These are phyloP conservation scores for Candida ovalis DNA, from an alignment of 805 yeast genomes.

Conservation along the genomic window DNA sequence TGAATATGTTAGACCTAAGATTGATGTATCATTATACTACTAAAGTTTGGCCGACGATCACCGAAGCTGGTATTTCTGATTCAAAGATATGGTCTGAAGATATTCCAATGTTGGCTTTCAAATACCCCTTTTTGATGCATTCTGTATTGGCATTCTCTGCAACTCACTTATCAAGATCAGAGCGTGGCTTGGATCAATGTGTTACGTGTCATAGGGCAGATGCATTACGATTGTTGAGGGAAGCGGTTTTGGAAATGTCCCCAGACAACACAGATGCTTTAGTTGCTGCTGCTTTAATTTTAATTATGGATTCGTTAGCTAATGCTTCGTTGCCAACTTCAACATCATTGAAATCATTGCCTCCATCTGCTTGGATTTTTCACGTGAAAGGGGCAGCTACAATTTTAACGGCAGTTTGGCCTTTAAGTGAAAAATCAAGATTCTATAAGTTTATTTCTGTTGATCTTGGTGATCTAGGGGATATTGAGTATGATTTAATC, in stretches of 20 bases:
- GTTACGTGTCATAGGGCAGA: slow-evolving; percentile 86
- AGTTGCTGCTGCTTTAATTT: slow-evolving; percentile 84
- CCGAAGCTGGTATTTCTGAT: slow-evolving; percentile 87
- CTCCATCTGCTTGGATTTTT: slow-evolving; percentile 95
- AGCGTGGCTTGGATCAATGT: slow-evolving; percentile 70
- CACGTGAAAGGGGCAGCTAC: slow-evolving; percentile 98
- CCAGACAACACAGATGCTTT: slow-evolving; percentile 87
- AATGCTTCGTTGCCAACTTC: slow-evolving; percentile 69
- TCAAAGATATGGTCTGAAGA: slow-evolving; percentile 83
- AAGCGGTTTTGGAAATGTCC: slow-evolving; percentile 80
- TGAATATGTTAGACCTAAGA: slow-evolving; percentile 73
- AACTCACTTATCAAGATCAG: slow-evolving; percentile 79
- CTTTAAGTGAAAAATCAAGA: slow-evolving; percentile 64
- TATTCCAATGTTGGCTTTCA: slow-evolving; percentile 84
- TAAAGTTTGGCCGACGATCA: slow-evolving; percentile 79
- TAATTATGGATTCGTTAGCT: slow-evolving; percentile 91
- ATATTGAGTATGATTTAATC: slow-evolving; percentile 42
- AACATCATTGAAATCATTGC: slow-evolving; percentile 57
- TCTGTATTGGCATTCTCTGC: slow-evolving; percentile 88
- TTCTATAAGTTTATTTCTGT: slow-evolving; percentile 74
- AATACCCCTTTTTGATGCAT: slow-evolving; percentile 89
- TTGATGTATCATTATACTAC: slow-evolving; percentile 86
- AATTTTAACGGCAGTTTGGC: slow-evolving; percentile 94
- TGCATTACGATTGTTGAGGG: slow-evolving; percentile 74
- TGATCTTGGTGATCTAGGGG: slow-evolving; percentile 86